These are phyloP conservation scores for Alternaria alternata DNA, from an alignment of 2,329 filamentous ascomycete species.

Conservation along the genomic window DNA sequence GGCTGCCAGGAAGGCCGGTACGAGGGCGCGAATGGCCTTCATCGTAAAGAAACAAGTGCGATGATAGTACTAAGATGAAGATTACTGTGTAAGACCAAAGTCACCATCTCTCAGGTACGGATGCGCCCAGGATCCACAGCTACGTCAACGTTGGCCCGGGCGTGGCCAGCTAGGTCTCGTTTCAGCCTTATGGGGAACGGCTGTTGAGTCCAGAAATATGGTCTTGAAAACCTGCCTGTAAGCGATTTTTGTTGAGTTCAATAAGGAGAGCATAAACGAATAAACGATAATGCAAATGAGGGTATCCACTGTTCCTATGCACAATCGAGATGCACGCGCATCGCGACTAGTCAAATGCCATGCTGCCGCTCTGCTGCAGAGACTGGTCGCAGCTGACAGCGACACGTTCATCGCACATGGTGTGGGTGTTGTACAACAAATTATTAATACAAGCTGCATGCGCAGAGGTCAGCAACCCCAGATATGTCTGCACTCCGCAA, in stretches of 20 bases:
- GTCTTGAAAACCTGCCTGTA: not conserved
- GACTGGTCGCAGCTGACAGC: not conserved
- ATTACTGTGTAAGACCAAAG: not conserved
- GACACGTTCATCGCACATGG: not conserved
- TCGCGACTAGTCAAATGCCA: not conserved
- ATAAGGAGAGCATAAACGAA: not conserved
- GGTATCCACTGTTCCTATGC: not conserved
- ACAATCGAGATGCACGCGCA: not conserved
- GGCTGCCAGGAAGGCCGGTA: slow-evolving; percentile 23
- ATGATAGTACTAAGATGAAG: not conserved
- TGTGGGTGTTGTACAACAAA: not conserved
- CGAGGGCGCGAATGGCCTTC: slow-evolving; percentile 24
- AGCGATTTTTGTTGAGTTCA: not conserved
- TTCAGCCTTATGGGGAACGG: slow-evolving; percentile 11
- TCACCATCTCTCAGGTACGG: slow-evolving; percentile 5
- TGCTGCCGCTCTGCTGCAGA: not conserved
- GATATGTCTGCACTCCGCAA: not conserved
- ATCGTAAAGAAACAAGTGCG: slow-evolving; percentile 19
- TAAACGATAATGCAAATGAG: not conserved
- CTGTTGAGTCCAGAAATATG: not conserved
- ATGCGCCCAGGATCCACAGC: slow-evolving; percentile 1
- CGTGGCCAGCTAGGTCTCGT: slow-evolving; percentile 5
- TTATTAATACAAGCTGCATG: not conserved
- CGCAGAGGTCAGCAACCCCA: not conserved
- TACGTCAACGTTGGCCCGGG: slow-evolving; percentile 16